Evolutionary conservation across 2,329 filamentous ascomycete genomes (phyloP), one percentile per base, ranked within the genome.

Genomic region (Phyllosticta capitalensis): DNA sequence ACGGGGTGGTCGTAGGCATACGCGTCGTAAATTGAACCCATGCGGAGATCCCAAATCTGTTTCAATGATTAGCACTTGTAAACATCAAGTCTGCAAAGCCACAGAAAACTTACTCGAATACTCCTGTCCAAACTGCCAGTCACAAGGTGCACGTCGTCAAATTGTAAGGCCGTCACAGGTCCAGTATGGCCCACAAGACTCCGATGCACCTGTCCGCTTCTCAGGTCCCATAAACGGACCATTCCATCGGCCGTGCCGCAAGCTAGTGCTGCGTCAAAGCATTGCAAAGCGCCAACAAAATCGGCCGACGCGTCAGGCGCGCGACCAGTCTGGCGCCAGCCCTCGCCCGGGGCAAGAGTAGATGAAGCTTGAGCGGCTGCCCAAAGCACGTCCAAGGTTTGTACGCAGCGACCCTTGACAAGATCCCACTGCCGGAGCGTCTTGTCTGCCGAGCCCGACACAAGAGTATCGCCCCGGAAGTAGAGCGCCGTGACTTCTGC

Each of bases 41-140:
- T 97, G 58, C 94, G 89, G 60, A 99, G 87, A 75, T 99, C 94
- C 94, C 94, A 99, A 71, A 99, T 97, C 92, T 97, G 69, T 55
- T 28, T n/a, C 5, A 55, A 5, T 21, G 20, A 24, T 55, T 63
- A 61, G 19, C 14, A 5, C 38, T 10, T 30, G 24, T 56, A 28
- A 17, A 53, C 12, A 22, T 7, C 7, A 12, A 53, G 12, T 7
- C n/a, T 26, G 9, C 63, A 61, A 51, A 55, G 12, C 17, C 38
- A 45, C 4, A 21, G 45, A 52, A 52, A 20, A 81, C 90, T 82
- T 81, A 97, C 92, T 76, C 94, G 81, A 71, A 99, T 89, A 71
- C 92, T 97, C 69, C 94, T 83, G 74, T 99, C 94, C 68, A 89
- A 75, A 74, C 91, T 96, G 60, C 91, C 92, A 20, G 94, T 99